Conservation (phyloP, 2,329 filamentous ascomycete genomes). For the Fusarium dimerum region DNA sequence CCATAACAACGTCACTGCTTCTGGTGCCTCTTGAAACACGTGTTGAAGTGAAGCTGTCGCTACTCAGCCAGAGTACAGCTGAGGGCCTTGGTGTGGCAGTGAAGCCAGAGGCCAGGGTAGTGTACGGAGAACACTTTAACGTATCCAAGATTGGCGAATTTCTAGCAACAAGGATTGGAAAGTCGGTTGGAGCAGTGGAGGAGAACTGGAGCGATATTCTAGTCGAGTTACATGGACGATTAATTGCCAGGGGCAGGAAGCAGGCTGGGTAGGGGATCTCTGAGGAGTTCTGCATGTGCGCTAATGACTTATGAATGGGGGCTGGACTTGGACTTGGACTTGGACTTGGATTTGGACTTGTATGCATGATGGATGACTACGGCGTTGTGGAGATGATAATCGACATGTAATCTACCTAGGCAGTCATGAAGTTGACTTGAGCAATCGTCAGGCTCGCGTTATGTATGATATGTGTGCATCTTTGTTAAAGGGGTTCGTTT, state of each 20-base stretch:
- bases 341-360: not conserved
- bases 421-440: too few species aligned
- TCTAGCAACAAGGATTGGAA: conserved; percentile 55
- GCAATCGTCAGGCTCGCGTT: too few species aligned
- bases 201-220: conserved; percentile 57
- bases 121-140: conserved; percentile 80
- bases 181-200: conserved; percentile 33
- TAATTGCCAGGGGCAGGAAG: conserved; percentile 58
- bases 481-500: too few species aligned
- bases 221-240: conserved; percentile 54
- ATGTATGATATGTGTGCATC: too few species aligned
- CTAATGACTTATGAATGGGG: conserved; percentile 33
- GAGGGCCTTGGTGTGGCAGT: conserved; percentile 58
- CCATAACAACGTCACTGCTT: conserved; percentile 62
- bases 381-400: not conserved
- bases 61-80: conserved; percentile 48
- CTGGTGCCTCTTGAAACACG: conserved; percentile 68
- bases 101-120: conserved; percentile 57
- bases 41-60: conserved; percentile 61
- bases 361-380: not conserved
- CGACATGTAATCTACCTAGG: too few species aligned
- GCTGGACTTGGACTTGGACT: conserved; percentile 10
- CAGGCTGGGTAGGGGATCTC: conserved; percentile 20
- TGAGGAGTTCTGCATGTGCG: conserved; percentile 10
- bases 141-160: conserved; percentile 75